These are phyloP conservation scores for Cercospora sesami DNA, from an alignment of 2,329 filamentous ascomycete genomes.

Conservation along the genomic window DNA sequence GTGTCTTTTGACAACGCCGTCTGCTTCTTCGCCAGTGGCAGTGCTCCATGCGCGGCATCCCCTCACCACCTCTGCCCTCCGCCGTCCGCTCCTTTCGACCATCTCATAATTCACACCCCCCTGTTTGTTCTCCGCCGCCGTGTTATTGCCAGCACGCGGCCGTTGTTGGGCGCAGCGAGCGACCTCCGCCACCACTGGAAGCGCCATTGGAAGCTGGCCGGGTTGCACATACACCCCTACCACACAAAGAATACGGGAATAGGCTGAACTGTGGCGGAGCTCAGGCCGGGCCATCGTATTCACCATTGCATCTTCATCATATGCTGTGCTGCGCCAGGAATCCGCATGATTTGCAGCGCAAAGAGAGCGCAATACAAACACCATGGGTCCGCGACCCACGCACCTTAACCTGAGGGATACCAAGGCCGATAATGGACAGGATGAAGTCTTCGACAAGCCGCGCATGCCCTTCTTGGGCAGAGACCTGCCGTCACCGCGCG, in stretches of 20 bases:
- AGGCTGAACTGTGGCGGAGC: not conserved
- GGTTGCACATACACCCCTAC: constrained; percentile 3
- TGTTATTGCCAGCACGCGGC: not conserved
- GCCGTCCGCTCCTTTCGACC: not conserved
- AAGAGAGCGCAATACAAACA: constrained; percentile 13
- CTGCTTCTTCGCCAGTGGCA: not conserved
- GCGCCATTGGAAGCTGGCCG: not conserved
- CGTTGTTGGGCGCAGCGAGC: constrained; percentile 1
- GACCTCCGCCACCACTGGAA: constrained; percentile 5
- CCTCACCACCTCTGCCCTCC: not conserved
- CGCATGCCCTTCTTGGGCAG: constrained; percentile 33
- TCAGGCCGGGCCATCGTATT: not conserved
- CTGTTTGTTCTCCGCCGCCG: not conserved
- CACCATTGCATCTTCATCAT: not conserved
- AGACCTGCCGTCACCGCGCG: constrained; percentile 51
- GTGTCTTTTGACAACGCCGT: not conserved
- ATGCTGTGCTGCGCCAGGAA: constrained; percentile 1
- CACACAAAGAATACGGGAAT: constrained; percentile 1
- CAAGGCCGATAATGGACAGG: constrained; percentile 1
- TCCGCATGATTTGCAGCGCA: constrained; percentile 4
- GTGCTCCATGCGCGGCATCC: not conserved
- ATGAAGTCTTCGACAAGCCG: constrained; percentile 30
- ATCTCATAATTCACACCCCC: not conserved
- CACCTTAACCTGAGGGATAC: constrained; percentile 27
- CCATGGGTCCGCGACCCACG: constrained; percentile 36